A percentile compares a stretch with the other conserved stretches of the same genome.
These are phyloP conservation scores for Yamadazyma sp. DNA, from an alignment of 1,139 yeast genomes.

Conservation along the genomic window DNA sequence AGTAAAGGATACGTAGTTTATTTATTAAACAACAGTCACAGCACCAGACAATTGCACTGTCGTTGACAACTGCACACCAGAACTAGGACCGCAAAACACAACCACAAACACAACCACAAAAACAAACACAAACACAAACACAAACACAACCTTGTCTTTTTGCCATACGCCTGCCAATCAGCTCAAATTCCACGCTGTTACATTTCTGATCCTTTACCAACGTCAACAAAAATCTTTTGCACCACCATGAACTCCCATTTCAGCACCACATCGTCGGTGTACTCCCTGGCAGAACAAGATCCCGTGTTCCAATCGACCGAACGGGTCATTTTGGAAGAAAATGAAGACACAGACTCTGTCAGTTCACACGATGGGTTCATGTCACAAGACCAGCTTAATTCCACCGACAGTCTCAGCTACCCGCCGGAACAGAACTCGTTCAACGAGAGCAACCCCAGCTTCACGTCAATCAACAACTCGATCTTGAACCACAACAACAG, in stretches of 20 bases:
- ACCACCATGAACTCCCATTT: slow-evolving; percentile 12
- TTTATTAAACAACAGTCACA: too few species aligned
- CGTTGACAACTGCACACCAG: too few species aligned
- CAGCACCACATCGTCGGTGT: slow-evolving; percentile 18
- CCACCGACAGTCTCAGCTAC: background rate
- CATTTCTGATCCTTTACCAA: too few species aligned
- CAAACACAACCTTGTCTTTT: background rate
- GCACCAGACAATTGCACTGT: too few species aligned
- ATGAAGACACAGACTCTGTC: slow-evolving; percentile 7
- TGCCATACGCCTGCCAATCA: too few species aligned
- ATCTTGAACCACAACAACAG: slow-evolving; percentile 21
- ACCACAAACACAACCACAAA: too few species aligned
- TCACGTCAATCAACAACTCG: slow-evolving; percentile 35
- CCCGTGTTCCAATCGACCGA: slow-evolving; percentile 6
- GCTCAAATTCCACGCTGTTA: too few species aligned
- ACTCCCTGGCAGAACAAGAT: slow-evolving; percentile 13
- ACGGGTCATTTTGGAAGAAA: slow-evolving; percentile 12
- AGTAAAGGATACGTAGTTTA: too few species aligned
- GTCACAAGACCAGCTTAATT: background rate
- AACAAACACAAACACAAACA: background rate
- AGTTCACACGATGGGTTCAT: slow-evolving; percentile 1
- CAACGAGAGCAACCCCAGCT: slow-evolving; percentile 21
- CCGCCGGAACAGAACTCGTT: slow-evolving; percentile 3
- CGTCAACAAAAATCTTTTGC: too few species aligned
- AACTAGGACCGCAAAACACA: too few species aligned